Evolutionary conservation across 495 filamentous ascomycete species (phyloP).

Genomic region (Venustampulla echinocandica): DNA sequence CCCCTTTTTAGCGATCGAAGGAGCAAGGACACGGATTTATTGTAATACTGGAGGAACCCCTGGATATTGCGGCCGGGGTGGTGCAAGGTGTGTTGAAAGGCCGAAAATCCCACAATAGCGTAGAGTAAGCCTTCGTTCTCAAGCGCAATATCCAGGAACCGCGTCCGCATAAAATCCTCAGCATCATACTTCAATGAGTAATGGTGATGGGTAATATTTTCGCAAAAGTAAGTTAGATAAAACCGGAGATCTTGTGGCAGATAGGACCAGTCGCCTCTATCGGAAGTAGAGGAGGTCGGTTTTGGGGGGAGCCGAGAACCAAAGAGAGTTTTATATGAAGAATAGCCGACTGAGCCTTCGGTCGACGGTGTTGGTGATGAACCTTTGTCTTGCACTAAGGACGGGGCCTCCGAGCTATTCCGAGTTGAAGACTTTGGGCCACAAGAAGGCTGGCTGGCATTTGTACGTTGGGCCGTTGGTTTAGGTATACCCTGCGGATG

Average conservation of each 20-base stretch:
- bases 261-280: constrained; percentile 36
- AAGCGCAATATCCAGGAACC: constrained; percentile 61
- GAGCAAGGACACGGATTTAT: constrained; percentile 70
- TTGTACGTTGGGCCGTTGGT: constrained; percentile 25
- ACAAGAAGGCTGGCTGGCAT: constrained; percentile 23
- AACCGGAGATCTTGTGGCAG: constrained; percentile 61
- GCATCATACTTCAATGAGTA: constrained; percentile 65
- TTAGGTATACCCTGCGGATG: constrained; percentile 21
- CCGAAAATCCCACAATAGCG: constrained; percentile 83
- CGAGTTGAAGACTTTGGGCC: constrained; percentile 22
- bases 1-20: constrained; percentile 60
- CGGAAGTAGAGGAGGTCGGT: constrained; percentile 19
- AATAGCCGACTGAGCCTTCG: constrained; percentile 25
- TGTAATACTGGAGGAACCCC: constrained; percentile 83
- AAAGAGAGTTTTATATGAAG: constrained; percentile 27
- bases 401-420: constrained; percentile 43
- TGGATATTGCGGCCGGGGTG: constrained; percentile 61
- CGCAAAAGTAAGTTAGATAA: constrained; percentile 69
- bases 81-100: constrained; percentile 72
- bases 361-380: constrained; percentile 41
- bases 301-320: constrained; percentile 26
- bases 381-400: constrained; percentile 38
- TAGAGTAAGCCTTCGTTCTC: constrained; percentile 77
- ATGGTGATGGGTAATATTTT: constrained; percentile 68
- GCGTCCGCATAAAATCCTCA: constrained; percentile 62